Conservation (phyloP, 495 filamentous ascomycete species). For the Zalerion maritima region DNA sequence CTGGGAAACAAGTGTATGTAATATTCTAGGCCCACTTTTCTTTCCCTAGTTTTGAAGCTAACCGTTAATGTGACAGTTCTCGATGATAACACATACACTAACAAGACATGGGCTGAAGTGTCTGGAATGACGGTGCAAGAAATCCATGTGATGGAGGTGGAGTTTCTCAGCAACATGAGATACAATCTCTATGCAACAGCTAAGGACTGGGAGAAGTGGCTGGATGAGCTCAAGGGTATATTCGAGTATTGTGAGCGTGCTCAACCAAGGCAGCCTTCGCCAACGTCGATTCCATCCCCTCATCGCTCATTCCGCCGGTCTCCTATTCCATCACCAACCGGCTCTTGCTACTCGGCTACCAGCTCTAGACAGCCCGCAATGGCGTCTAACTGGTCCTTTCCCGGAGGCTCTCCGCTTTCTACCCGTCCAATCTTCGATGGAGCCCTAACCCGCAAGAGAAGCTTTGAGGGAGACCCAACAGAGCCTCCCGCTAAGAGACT, state of each 20-base stretch:
- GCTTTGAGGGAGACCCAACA: constrained; percentile 44
- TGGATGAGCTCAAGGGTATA: constrained; percentile 63
- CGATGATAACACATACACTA: constrained; percentile 98
- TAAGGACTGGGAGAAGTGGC: constrained; percentile 79
- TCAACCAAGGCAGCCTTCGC: constrained; percentile 21
- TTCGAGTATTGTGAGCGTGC: constrained; percentile 64
- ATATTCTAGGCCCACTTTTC: neutral
- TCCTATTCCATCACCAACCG: constrained; percentile 32
- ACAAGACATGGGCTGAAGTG: constrained; percentile 99
- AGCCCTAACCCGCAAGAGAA: constrained; percentile 47
- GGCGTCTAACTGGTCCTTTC: constrained; percentile 22
- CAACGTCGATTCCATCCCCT: constrained; percentile 24
- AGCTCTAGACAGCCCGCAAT: constrained; percentile 15
- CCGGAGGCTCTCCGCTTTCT: constrained; percentile 37
- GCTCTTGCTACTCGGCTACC: constrained; percentile 7
- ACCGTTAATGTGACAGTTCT: constrained; percentile 41
- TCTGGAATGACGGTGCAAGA: constrained; percentile 88
- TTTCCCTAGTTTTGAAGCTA: constrained; percentile 2
- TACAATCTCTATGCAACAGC: constrained; percentile 77
- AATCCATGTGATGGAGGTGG: constrained; percentile 98
- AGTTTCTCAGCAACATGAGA: constrained; percentile 96
- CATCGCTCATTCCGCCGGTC: constrained; percentile 19
- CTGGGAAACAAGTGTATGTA: constrained; percentile 89
- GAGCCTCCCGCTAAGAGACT: constrained; percentile 58
- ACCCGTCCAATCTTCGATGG: constrained; percentile 30